Conservation (phyloP, 345 rosid species). For the Toxicodendron radicans region DNA sequence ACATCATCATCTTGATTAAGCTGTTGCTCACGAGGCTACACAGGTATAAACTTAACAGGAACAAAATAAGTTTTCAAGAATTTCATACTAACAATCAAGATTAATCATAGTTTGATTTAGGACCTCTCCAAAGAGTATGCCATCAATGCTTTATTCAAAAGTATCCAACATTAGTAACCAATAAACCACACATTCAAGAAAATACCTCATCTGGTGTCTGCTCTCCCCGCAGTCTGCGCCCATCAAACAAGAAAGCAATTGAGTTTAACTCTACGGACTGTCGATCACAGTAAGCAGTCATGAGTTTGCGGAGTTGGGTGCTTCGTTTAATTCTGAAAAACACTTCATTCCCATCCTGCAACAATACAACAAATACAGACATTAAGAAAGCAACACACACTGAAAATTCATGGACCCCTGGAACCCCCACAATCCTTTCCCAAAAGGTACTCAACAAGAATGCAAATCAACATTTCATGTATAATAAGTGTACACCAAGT, state of each 20-base stretch:
- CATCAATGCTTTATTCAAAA: neutral
- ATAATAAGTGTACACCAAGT: too few relatives aligned
- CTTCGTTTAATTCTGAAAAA: conserved; percentile 84
- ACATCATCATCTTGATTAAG: too few relatives aligned
- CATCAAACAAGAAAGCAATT: conserved; percentile 86
- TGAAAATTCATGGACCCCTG: neutral
- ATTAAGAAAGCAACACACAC: too few relatives aligned
- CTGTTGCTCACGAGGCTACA: too few relatives aligned
- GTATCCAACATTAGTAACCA: neutral
- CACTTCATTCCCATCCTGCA: conserved; percentile 88
- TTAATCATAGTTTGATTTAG: neutral
- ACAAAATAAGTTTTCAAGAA: too few relatives aligned
- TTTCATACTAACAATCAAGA: neutral
- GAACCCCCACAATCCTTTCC: too few relatives aligned
- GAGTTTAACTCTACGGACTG: conserved; percentile 77
- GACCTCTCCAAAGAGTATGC: neutral
- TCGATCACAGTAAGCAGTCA: conserved; percentile 83
- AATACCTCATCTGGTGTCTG: conserved; percentile 94
- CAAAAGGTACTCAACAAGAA: too few relatives aligned
- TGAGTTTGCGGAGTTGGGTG: conserved; percentile 76
- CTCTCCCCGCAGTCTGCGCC: conserved; percentile 79
- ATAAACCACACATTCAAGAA: neutral
- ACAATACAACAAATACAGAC: neutral
- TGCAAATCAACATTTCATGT: too few relatives aligned
- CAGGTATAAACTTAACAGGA: too few relatives aligned